Conservation (phyloP, 2,329 filamentous ascomycete species). For the Sarocladium oryzae region DNA sequence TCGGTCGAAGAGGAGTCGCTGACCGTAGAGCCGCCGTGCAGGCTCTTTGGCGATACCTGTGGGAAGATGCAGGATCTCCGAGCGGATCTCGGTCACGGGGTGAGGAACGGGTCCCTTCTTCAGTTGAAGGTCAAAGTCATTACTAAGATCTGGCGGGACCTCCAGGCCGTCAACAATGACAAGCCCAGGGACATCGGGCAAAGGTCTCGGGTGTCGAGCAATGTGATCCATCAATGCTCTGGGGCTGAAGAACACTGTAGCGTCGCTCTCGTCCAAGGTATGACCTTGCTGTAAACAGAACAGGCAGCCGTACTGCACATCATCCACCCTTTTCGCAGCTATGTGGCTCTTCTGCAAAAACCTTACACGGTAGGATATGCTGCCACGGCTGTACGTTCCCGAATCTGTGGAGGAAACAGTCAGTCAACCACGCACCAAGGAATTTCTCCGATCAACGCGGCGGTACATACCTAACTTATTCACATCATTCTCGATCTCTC, state of each 20-base stretch:
- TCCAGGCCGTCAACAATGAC: constrained; percentile 39
- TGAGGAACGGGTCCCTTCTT: constrained; percentile 32
- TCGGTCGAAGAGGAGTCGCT: constrained; percentile 38
- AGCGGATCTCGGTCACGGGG: constrained; percentile 33
- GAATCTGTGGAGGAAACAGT: constrained; percentile 26
- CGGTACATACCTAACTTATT: constrained; percentile 35
- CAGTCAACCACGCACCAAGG: not conserved
- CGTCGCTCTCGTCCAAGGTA: constrained; percentile 47
- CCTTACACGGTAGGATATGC: constrained; percentile 44
- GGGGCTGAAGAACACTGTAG: constrained; percentile 50
- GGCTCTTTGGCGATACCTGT: constrained; percentile 39
- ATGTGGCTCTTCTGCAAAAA: constrained; percentile 52
- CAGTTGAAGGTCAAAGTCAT: constrained; percentile 50
- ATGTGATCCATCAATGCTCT: constrained; percentile 47
- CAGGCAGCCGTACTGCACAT: constrained; percentile 47
- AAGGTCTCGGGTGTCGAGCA: constrained; percentile 45
- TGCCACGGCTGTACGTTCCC: constrained; percentile 40
- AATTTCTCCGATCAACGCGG: not conserved
- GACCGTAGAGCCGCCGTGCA: constrained; percentile 40
- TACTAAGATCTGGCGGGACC: constrained; percentile 31
- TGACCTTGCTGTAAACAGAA: constrained; percentile 45
- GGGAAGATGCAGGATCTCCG: constrained; percentile 35
- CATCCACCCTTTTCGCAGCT: constrained; percentile 41
- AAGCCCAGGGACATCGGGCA: constrained; percentile 42
- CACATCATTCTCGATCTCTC: constrained; percentile 44